Evolutionary conservation across 139 green algal genomes (phyloP), one percentile per base, ranked within the genome.

Genomic region (Coccomyxa sp.): DNA sequence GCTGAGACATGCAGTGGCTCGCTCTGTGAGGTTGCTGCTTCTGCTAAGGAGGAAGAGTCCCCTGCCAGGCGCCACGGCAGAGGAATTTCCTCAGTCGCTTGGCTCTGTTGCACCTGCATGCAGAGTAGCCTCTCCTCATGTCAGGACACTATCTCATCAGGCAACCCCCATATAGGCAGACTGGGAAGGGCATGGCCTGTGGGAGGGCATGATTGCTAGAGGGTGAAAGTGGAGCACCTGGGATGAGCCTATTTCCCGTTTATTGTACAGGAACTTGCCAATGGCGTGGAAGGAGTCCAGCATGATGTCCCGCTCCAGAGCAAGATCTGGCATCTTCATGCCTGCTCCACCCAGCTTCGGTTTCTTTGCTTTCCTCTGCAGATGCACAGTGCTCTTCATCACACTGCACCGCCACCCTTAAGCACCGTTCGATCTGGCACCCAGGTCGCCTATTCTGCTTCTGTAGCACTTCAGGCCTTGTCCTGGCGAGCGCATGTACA

Each of bases 231-330:
- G 1, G 35, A 22, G 64, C 64, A 71, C 64, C 27, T 34, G 24
- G n/a, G 29, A 34, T 31, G 10, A 22, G 35, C 12, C 33, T 31
- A 50, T 34, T 6, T 58, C 9, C 8, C 90, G 78, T 77, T 95
- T 95, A 85, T 95, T 94, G 82, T 96, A 93, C 78, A 97, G 82
- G 37, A 97, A 74, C 82, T 95, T 95, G 27, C 92, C 92, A 0
- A 97, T 81, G 16, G 88, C 91, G 73, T 97, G 92, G 77, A 95
- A 95, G 2, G 92, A 70, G 34, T 79, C 71, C 2, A 97, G 82
- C 0, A 82, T 81, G 75, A 84, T 77, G 75, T 96, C 91, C 0
- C 85, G 71, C 9, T 1, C 64, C 12, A 2, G 1, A 29, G 18
- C 70, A 54, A 75, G 34, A 33, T 58, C 70, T 31, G 55, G 40